Base-by-base conservation (phyloP, 2,329 filamentous ascomycete genomes). In the Talaromyces islandicus region DNA sequence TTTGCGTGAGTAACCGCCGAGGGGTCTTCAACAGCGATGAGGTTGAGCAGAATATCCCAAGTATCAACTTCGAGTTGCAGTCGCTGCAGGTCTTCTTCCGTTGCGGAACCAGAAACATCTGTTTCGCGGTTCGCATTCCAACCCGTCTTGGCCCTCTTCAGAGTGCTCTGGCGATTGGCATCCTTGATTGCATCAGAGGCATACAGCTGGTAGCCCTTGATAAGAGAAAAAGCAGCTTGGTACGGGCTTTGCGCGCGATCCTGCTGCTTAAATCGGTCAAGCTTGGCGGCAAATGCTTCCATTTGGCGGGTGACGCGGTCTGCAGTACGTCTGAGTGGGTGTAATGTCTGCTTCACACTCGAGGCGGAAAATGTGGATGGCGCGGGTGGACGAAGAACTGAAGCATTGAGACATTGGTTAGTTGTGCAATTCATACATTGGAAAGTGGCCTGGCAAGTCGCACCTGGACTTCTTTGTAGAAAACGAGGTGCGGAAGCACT, bases 1-100 rank as follows among this genome's bases (percentile, higher is more conserved):
- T 71, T 71, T 65, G 72, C 65, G 58, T 77, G 74, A 24, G 66
- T 65, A 63, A 67, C 64, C 51, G 77, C 76, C 65, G 80, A 67
- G 38, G 81, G 77, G 70, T 91, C 88, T 67, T 90, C 84, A 64
- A 91, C 74, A 11, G 88, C 86, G 56, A 96, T 82, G 62, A 96
- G 80, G 43, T 90, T 84, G 54, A 86, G 83, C 61, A 97, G 78
- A 29, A 97, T 80, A 69, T 95, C 88, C 94, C 94, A 99, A 0
- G 92, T 94, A 68, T 95, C 91, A 46, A 87, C 85, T 75, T 99
- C 94, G 64, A 89, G 83, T 73, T 95, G 87, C 81, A 91, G 88
- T 59, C 85, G 83, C 69, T 83, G 80, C 48, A 73, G 59, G 24
- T 76, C 73, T 57, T 73, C 70, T 17, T 70, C 65, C 4, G 62